Base-by-base conservation (phyloP, 768 basidiomycete genomes). In the Amanita molliuscula region DNA sequence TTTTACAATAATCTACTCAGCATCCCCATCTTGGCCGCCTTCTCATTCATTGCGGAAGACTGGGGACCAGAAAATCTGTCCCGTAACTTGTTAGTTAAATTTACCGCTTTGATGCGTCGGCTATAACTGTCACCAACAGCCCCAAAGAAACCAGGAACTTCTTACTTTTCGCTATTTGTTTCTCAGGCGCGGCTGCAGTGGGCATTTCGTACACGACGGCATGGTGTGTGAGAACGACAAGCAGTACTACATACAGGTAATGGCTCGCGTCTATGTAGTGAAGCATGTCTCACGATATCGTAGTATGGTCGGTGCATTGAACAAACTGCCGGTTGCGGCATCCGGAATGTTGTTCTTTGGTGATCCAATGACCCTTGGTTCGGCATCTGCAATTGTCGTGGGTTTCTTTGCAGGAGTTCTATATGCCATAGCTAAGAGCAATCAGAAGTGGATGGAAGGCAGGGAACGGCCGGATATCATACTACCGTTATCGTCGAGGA, bases 271-370 rank as follows among this genome's bases (percentile, higher is more conserved):
- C 25, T 10, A 41, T 48, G n/a, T 38, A 13, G 33, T 44, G 25
- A 20, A 41, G 33, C 16, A 8, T 16, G 33, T 28, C 28, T 63
- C 44, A 59, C 44, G 35, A 35, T 21, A 13, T 33, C 45, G 25
- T 55, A 91, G 87, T 57, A 98, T 98, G 94, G 92, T 96, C 49
- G 94, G 94, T 9, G 94, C 94, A 0, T 67, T 98, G 58, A 98
- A 98, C 71, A 98, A 98, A 71, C 75, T 99, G 16, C 96, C 96
- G 33, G 92, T 99, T 43, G 96, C 96, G 6, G 94, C 92, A 11
- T 96, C 93, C n/a, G 96, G 96, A 20, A 90, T 99, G 84, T 65
- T 99, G 53, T 96, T 96, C 70, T 96, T 96, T 62, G 92, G 91
- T 37, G 94, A 99, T 64, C 68, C 82, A 21, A 84, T 90, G 40